Conservation (phyloP, 2,329 filamentous ascomycete genomes). For the Penicillium sp. region DNA sequence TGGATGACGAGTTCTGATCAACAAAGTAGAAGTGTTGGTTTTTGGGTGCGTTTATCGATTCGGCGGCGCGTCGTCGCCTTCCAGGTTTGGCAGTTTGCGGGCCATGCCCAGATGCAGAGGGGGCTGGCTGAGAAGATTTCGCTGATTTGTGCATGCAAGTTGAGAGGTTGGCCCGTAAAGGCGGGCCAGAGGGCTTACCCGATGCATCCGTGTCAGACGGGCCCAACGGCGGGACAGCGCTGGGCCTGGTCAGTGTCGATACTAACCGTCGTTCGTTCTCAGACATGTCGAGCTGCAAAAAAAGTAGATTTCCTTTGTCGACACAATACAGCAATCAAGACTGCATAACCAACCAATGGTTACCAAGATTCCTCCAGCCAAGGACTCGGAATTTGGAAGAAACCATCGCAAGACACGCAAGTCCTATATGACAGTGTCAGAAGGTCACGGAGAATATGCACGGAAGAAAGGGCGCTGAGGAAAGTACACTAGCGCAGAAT, state of each 20-base stretch:
- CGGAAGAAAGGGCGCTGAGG: background rate
- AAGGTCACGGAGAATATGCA: background rate
- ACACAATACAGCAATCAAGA: slow-evolving; percentile 12
- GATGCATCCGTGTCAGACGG: slow-evolving; percentile 10
- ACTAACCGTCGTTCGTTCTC: slow-evolving; percentile 11
- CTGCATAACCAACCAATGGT: slow-evolving; percentile 17
- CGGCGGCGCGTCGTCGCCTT: slow-evolving; percentile 29
- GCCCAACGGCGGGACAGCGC: background rate
- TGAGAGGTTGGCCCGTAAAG: background rate
- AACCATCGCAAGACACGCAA: slow-evolving; percentile 21
- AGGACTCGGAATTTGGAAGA: slow-evolving; percentile 14
- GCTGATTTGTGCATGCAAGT: background rate
- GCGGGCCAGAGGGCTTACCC: slow-evolving; percentile 6
- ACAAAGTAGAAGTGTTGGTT: slow-evolving; percentile 43
- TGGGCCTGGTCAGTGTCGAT: slow-evolving; percentile 6
- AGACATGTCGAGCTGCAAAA: slow-evolving; percentile 18
- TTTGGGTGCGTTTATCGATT: slow-evolving; percentile 23
- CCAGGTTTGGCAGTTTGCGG: slow-evolving; percentile 20
- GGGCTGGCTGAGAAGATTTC: slow-evolving; percentile 12
- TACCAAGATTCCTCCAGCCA: slow-evolving; percentile 24
- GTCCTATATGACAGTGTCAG: slow-evolving; percentile 7
- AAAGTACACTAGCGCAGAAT: background rate
- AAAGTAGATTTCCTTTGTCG: slow-evolving; percentile 1
- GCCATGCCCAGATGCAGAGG: slow-evolving; percentile 17
- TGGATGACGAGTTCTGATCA: slow-evolving; percentile 40